Percentiles rank a stretch among this genome's conserved stretches.
Conservation (phyloP, 2,329 filamentous ascomycete species). For the Aspergillus terreus region DNA sequence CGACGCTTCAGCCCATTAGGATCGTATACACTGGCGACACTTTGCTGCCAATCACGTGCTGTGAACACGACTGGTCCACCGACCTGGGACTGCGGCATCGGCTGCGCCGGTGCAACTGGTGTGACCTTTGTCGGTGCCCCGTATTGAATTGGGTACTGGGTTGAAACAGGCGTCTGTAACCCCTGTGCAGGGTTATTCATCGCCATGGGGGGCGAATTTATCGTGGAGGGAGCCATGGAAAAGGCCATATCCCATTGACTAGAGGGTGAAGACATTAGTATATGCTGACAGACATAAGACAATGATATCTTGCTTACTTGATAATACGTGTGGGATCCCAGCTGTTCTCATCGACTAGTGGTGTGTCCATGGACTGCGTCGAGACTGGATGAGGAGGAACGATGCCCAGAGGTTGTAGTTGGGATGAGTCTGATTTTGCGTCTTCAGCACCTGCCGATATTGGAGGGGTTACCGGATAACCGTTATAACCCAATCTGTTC, state of each 20-base stretch:
- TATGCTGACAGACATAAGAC: background rate
- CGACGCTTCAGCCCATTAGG: slow-evolving; percentile 43
- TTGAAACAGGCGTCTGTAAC: slow-evolving; percentile 22
- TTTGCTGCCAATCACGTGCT: slow-evolving; percentile 47
- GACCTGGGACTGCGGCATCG: slow-evolving; percentile 31
- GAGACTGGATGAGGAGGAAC: slow-evolving; percentile 34
- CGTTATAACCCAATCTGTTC: slow-evolving; percentile 48
- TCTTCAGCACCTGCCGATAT: slow-evolving; percentile 70
- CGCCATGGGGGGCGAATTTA: slow-evolving; percentile 42
- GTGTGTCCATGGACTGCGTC: slow-evolving; percentile 48
- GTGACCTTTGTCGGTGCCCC: slow-evolving; percentile 26
- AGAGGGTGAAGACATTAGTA: slow-evolving; percentile 5
- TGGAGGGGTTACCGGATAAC: slow-evolving; percentile 74
- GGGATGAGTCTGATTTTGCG: slow-evolving; percentile 72
- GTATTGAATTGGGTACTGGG: slow-evolving; percentile 36
- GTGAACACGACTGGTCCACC: slow-evolving; percentile 38
- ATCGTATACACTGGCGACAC: slow-evolving; percentile 47
- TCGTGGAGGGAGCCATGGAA: slow-evolving; percentile 59
- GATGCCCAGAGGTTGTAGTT: slow-evolving; percentile 58
- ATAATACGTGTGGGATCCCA: slow-evolving; percentile 90
- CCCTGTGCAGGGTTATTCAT: slow-evolving; percentile 26
- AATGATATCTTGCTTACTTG: slow-evolving; percentile 60
- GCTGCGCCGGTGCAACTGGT: slow-evolving; percentile 26
- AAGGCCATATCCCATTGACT: slow-evolving; percentile 97
- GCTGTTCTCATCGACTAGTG: slow-evolving; percentile 62